Evolutionary conservation across 2,329 filamentous ascomycete species (phyloP).

Genomic region (Microdochium trichocladiopsis): DNA sequence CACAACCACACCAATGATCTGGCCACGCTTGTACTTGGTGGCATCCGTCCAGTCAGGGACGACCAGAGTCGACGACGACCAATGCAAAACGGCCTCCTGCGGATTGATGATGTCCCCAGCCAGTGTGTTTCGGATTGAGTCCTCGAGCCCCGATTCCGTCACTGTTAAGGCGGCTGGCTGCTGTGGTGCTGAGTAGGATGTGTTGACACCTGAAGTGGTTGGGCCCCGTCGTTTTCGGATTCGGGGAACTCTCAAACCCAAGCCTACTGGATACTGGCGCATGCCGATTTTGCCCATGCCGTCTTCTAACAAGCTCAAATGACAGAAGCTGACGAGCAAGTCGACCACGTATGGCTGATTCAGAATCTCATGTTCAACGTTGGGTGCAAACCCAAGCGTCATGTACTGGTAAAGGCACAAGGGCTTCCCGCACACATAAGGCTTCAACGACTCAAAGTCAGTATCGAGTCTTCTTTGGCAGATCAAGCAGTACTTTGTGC

Average conservation of each 20-base stretch:
- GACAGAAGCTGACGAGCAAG: slow-evolving; percentile 77
- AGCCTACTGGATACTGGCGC: slow-evolving; percentile 35
- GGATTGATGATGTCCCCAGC: background rate
- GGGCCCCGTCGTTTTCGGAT: slow-evolving; percentile 5
- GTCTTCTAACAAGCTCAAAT: slow-evolving; percentile 39
- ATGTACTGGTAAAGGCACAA: slow-evolving; percentile 88
- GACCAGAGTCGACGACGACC: background rate
- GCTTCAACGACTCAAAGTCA: slow-evolving; percentile 64
- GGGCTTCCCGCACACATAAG: slow-evolving; percentile 68
- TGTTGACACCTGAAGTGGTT: background rate
- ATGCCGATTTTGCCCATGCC: slow-evolving; percentile 12
- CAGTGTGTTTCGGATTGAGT: background rate
- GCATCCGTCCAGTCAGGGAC: background rate
- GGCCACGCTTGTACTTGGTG: background rate
- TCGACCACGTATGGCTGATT: slow-evolving; percentile 79
- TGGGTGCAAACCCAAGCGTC: slow-evolving; percentile 75
- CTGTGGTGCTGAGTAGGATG: background rate
- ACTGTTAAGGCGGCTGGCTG: background rate
- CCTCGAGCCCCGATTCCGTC: no score
- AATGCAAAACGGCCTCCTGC: background rate
- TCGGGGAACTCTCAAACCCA: slow-evolving; percentile 18
- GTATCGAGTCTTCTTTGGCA: slow-evolving; percentile 65
- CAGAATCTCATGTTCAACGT: slow-evolving; percentile 76
- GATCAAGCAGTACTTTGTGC: slow-evolving; percentile 80
- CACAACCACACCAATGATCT: background rate